Percentiles rank a stretch among this genome's conserved stretches.
Evolutionary conservation across 768 basidiomycete species (phyloP).

Genomic region (Daedaleopsis nitida): DNA sequence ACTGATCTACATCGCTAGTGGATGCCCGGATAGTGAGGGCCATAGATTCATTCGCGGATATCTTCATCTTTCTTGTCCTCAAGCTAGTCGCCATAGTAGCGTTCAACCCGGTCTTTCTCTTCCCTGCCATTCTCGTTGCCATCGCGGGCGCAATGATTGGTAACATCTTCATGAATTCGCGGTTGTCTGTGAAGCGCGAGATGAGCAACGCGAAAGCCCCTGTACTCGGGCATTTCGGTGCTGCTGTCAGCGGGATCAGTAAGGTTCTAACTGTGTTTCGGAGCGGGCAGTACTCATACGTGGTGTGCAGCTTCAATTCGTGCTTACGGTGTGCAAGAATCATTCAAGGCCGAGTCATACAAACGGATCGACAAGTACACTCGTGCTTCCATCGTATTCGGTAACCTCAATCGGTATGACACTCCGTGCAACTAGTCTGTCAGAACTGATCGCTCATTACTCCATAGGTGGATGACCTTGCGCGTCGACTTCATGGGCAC

Average conservation of each 20-base stretch:
- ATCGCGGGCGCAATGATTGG: slow-evolving; percentile 45
- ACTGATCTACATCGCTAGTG: slow-evolving; percentile 22
- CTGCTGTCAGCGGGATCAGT: slow-evolving; percentile 55
- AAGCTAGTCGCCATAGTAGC: slow-evolving; percentile 38
- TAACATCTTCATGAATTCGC: slow-evolving; percentile 57
- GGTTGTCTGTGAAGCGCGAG: slow-evolving; percentile 59
- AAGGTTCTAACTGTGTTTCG: slow-evolving; percentile 2
- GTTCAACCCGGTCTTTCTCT: slow-evolving; percentile 43
- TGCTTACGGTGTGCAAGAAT: slow-evolving; percentile 55
- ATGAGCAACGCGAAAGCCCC: slow-evolving; percentile 55
- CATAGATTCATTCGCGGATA: slow-evolving; percentile 31
- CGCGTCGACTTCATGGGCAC: slow-evolving; percentile 60
- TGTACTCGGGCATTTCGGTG: slow-evolving; percentile 53
- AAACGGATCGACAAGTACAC: slow-evolving; percentile 50
- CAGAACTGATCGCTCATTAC: rapidly evolving
- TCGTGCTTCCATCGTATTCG: slow-evolving; percentile 43
- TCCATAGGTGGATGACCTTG: slow-evolving; percentile 21
- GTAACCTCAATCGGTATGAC: slow-evolving; percentile 47
- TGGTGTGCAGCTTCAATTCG: slow-evolving; percentile 45
- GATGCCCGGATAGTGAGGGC: slow-evolving; percentile 36
- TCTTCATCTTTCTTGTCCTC: slow-evolving; percentile 27
- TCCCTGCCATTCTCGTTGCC: slow-evolving; percentile 41
- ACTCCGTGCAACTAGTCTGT: neutral
- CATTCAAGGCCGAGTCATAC: slow-evolving; percentile 44
- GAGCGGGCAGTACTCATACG: too few relatives aligned